Base-by-base conservation (phyloP, 1,284 basidiomycete species). In the Sanghuangporus sanghuang region DNA sequence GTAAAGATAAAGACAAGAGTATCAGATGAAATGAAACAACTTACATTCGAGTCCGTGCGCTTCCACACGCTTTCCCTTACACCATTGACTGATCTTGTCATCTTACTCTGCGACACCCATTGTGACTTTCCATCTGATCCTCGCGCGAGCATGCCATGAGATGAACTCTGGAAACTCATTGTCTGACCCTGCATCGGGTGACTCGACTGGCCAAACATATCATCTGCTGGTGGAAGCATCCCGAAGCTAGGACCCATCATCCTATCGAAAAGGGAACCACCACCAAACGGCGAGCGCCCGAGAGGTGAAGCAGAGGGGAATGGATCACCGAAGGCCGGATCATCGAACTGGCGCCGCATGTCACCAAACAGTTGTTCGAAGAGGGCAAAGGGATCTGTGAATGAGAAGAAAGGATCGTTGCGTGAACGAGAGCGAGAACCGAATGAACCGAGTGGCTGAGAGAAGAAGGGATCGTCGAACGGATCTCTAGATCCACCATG, bases 351-450 rank as follows among this genome's bases (percentile, higher is more conserved):
- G 40, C 48, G 56, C 46, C 35, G 58, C 57, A 65, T 75, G 65
- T 77, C 76, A 49, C 71, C 72, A 46, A 63, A 27, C 65, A 52
- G 12, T 67, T 66, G 9, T 66, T 68, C 38, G 27, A 52, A 49
- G 21, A 59, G 39, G 54, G 59, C 76, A 71, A 90, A 91, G 2
- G 90, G 90, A 70, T 92, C 88, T 1, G 84, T 85, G 75, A 90
- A 91, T 18, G 69, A 71, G 39, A 63, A 67, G 23, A 46, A 42
- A 21, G 57, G 53, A 1, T 57, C 46, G 27, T 54, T 44, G 12
- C 50, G 38, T 61, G 73, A 78, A 6, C 71, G 55, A 16, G 69
- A 69, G 66, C 74, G 75, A 36, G 71, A 72, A 71, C 69, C 69
- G 60, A 67, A 69, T 49, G 66, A 67, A 66, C 67, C 67, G 39